Conservation (phyloP, 2,329 filamentous ascomycete species). For the Pseudogymnoascus verrucosus region DNA sequence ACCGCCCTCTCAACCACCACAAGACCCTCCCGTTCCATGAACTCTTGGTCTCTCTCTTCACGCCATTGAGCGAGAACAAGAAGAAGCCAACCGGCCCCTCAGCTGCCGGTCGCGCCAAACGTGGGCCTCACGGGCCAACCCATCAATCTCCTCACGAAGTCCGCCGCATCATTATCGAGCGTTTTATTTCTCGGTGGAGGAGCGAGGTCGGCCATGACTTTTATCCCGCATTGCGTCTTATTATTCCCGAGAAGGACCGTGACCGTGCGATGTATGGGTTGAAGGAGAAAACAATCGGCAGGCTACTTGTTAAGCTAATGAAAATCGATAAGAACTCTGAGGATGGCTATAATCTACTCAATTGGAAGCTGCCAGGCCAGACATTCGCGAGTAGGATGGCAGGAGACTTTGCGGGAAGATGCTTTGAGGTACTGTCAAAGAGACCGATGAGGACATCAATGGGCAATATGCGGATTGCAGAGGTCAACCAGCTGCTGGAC, state of each 20-base stretch:
- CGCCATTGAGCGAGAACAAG: conserved; percentile 69
- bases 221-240: conserved; percentile 84
- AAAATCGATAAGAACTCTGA: conserved; percentile 87
- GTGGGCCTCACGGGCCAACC: conserved; percentile 48
- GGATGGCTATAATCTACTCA: conserved; percentile 74
- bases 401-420: conserved; percentile 87
- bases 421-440: conserved; percentile 79
- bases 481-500: conserved; percentile 84
- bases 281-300: conserved; percentile 86
- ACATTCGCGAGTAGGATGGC: conserved; percentile 56
- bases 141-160: conserved; percentile 67
- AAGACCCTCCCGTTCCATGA: conserved; percentile 77
- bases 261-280: conserved; percentile 89
- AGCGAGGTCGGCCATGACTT: conserved; percentile 85
- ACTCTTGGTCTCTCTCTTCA: conserved; percentile 70
- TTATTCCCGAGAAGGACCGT: conserved; percentile 85
- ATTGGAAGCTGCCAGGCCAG: conserved; percentile 85
- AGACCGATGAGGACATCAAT: conserved; percentile 65
- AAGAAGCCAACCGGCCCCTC: conserved; percentile 47
- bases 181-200: conserved; percentile 82
- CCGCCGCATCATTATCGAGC: conserved; percentile 70
- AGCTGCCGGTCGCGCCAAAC: conserved; percentile 43
- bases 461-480: conserved; percentile 75
- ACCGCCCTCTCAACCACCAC: conserved; percentile 71
- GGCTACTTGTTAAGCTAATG: conserved; percentile 82